These are phyloP conservation scores for Berberis vulgaris DNA, from an alignment of 164 flowering plant species.

Conservation along the genomic window DNA sequence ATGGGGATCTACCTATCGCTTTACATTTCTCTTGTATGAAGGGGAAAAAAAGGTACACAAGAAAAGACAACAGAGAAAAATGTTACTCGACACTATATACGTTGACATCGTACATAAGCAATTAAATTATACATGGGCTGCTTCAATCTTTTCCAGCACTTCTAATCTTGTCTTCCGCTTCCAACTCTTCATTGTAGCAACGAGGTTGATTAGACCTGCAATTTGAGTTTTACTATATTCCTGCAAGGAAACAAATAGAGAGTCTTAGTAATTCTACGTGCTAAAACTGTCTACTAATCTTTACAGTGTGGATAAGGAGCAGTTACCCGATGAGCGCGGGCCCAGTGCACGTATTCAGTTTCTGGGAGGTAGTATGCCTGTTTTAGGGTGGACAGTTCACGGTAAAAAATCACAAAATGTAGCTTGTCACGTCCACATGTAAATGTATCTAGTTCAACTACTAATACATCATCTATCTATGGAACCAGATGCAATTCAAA, in stretches of 20 bases:
- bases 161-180: slow-evolving; percentile 88
- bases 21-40: slow-evolving; percentile 1
- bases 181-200: slow-evolving; percentile 93
- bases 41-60: background rate
- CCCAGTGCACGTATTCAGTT: slow-evolving; percentile 94
- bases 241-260: slow-evolving; percentile 29
- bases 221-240: slow-evolving; percentile 85
- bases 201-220: slow-evolving; percentile 74
- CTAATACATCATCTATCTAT: no score
- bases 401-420: background rate
- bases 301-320: background rate
- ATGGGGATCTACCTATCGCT: background rate
- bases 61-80: background rate
- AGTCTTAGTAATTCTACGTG: background rate
- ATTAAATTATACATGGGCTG: slow-evolving; percentile 5
- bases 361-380: slow-evolving; percentile 99
- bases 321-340: slow-evolving; percentile 83
- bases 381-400: slow-evolving; percentile 1
- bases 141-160: slow-evolving; percentile 73
- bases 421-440: no score
- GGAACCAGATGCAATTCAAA: no score
- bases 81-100: slow-evolving; percentile 5
- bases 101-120: slow-evolving; percentile 2
- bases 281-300: background rate
- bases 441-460: no score